Evolutionary conservation across 768 basidiomycete genomes (phyloP).

Genomic region (Hysterangium stoloniferum): DNA sequence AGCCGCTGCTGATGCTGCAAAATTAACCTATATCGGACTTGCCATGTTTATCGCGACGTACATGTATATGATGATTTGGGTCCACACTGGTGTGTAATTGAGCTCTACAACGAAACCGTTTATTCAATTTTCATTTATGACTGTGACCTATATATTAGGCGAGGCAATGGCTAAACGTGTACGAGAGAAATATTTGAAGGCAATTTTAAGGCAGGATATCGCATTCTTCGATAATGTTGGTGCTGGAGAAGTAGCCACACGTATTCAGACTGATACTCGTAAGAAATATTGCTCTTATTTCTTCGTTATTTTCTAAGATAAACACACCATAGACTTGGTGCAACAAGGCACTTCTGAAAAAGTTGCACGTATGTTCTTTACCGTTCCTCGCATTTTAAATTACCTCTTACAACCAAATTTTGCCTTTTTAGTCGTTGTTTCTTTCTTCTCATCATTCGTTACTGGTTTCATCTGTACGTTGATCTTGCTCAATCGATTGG

Average conservation of each 20-base stretch:
- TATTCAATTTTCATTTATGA: slow-evolving; percentile 15
- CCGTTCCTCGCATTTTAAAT: slow-evolving; percentile 1
- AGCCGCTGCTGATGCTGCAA: slow-evolving; percentile 52
- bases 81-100: slow-evolving; percentile 45
- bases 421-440: slow-evolving; percentile 35
- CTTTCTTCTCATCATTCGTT: slow-evolving; percentile 62
- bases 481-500: background rate
- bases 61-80: slow-evolving; percentile 61
- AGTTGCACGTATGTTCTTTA: slow-evolving; percentile 39
- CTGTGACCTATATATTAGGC: too few relatives aligned
- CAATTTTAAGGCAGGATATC: slow-evolving; percentile 80
- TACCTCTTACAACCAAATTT: background rate
- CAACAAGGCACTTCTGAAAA: slow-evolving; percentile 92
- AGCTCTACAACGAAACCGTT: slow-evolving; percentile 29
- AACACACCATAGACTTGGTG: slow-evolving; percentile 52
- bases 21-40: slow-evolving; percentile 63
- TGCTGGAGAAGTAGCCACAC: slow-evolving; percentile 88
- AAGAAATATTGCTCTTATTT: slow-evolving; percentile 20
- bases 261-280: slow-evolving; percentile 87
- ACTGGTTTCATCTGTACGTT: slow-evolving; percentile 54
- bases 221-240: slow-evolving; percentile 91
- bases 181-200: slow-evolving; percentile 72
- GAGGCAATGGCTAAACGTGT: slow-evolving; percentile 80
- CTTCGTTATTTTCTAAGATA: background rate
- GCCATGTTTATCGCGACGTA: slow-evolving; percentile 73